A percentile compares a stretch with the other conserved stretches of the same genome.
phyloP scores from a whole-genome alignment of 495 filamentous ascomycete genomes.

The Neurospora sp. region DNA sequence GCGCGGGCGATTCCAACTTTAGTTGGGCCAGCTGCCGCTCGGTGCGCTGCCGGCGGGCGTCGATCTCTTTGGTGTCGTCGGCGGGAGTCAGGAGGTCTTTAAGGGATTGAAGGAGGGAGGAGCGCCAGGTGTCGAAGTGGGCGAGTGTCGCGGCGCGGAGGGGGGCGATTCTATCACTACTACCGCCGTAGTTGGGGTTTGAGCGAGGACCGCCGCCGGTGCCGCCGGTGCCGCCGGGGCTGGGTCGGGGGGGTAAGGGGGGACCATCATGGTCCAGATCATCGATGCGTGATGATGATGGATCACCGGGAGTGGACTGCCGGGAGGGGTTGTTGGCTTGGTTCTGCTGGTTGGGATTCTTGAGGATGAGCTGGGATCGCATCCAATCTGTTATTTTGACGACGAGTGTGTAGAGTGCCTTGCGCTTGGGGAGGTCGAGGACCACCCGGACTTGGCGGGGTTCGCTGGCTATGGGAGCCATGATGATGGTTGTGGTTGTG shows the following conservation, averaged over 20 bases:
- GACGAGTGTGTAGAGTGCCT: slow-evolving; percentile 30
- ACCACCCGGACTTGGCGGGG: slow-evolving; percentile 35
- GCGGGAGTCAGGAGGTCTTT: slow-evolving; percentile 26
- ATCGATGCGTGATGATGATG: not conserved
- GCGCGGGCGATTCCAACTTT: slow-evolving; percentile 1
- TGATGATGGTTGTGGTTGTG: slow-evolving; percentile 2
- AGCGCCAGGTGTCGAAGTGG: slow-evolving; percentile 34
- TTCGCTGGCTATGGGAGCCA: slow-evolving; percentile 36
- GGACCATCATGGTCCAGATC: not conserved
- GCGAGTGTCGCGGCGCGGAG: slow-evolving; percentile 25
- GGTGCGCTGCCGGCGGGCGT: slow-evolving; percentile 25
- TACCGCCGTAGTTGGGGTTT: slow-evolving; percentile 9
- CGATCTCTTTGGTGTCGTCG: slow-evolving; percentile 27
- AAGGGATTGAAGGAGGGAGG: slow-evolving; percentile 22
- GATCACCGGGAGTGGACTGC: slow-evolving; percentile 1
- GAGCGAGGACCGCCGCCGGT: slow-evolving; percentile 2
- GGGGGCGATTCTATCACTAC: slow-evolving; percentile 8
- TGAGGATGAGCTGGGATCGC: slow-evolving; percentile 31
- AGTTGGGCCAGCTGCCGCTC: slow-evolving; percentile 8
- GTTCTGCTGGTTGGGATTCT: not conserved
- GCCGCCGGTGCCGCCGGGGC: not conserved
- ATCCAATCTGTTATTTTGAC: slow-evolving; percentile 28
- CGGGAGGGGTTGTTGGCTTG: not conserved
- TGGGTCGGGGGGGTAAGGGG: not conserved
- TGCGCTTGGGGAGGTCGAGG: slow-evolving; percentile 32